Base-by-base conservation (phyloP, 2,329 filamentous ascomycete species). In the Cyphellophora europaea region DNA sequence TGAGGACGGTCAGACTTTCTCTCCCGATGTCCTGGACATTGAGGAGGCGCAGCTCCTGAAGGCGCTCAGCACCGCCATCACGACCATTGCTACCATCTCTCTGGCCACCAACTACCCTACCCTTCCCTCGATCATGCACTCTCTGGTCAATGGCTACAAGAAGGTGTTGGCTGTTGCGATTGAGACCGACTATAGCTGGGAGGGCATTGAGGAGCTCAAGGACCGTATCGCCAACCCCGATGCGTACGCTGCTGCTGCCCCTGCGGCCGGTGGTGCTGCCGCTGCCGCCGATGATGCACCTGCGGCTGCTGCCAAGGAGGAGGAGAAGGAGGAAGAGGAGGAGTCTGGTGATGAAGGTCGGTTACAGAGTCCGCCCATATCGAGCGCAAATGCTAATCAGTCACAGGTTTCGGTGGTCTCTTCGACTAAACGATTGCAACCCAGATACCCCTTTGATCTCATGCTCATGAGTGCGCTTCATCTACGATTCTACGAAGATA, bases 171-270 rank as follows among this genome's bases (percentile, higher is more conserved):
- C 91, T 51, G 79, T 95, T 56, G 93, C 91, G 56, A 65, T 98
- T 57, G 76, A 79, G 68, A 95, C 85, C 54, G 88, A 93, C 52
- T 82, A 81, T 75, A 81, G 78, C 68, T 98, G 91, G 89, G 79
- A 88, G 56, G 86, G 85, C 67, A 94, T 98, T 58, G 79, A 93
- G 58, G 76, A 94, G 70, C 82, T 98, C 72, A 98, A 98, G 83
- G 91, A 98, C 72, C 87, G 91, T 65, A 95, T 98, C 58, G 86
- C 86, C 70, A 96, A 98, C 79, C 93, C 93, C 53, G 91, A 98
- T 37, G 86, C 86, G 37, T 98, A 96, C 65, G 91, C 89, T 49
- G 63, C 85, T 32, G 72, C 88, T 49, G 86, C 82, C 49, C 86
- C 89, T 40, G 76, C 62, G 48, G 81, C 79, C 38, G 71, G 69